Base-by-base conservation (phyloP, 2,329 filamentous ascomycete species). In the Xylariales sp. region DNA sequence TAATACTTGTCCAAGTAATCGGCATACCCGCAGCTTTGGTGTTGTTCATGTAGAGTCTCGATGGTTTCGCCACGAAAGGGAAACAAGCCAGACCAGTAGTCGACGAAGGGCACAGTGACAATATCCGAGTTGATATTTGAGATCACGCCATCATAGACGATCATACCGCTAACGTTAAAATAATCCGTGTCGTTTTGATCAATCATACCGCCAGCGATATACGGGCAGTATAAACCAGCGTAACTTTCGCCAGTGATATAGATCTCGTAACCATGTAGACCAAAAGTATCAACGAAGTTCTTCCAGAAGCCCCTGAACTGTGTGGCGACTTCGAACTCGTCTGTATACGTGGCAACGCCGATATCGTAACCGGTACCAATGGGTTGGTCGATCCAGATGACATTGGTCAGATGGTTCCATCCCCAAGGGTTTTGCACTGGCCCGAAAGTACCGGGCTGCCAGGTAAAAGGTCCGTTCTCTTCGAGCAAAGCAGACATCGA, bases 81-180 rank as follows among this genome's bases (percentile, higher is more conserved):
- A 5, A 35, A 19, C 2, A 35, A 20, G 16, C 15, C 17, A 1
- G 14, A 14, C 33, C 33, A 35, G 33, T 24, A 35, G 4, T 35
- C 19, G 5, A 35, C 21, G 15, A 24, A 35, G 23, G 18, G 14
- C 27, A 23, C 14, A 17, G 27, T 14, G 23, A 17, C 27, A 14
- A 35, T 27, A 2, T 81, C 82, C 0, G 62, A 62, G 0, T 83
- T 81, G 0, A 74, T 48, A 56, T 77, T 68, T 4, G 71, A 69
- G 20, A 79, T 77, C 1, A n/a, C n/a, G 8, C 23, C n/a, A n/a
- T n/a, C n/a, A n/a, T n/a, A n/a, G n/a, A n/a, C n/a, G n/a, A n/a
- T n/a, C n/a, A 35, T 25, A 27, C 33, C 33, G 8, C 17, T 7
- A 13, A 35, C 12, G 14, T 37, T 29, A 19, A 37, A 37, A 21